Conservation (phyloP, 2,329 filamentous ascomycete species). For the Daldinia eschscholtzii region DNA sequence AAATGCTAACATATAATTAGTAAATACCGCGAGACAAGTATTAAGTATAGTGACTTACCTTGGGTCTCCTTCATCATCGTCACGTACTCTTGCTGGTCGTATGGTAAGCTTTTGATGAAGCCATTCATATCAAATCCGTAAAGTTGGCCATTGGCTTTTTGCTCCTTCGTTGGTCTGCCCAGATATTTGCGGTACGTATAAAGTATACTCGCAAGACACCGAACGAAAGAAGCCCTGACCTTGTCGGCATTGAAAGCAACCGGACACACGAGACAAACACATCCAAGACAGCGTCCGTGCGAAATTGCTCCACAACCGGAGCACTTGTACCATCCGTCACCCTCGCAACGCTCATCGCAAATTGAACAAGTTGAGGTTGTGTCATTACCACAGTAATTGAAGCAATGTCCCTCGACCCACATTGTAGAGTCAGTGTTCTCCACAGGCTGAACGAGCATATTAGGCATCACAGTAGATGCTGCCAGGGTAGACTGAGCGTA, state of each 20-base stretch:
- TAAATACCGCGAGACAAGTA: constrained; percentile 8
- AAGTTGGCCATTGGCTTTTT: constrained; percentile 70
- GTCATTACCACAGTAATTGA: constrained; percentile 74
- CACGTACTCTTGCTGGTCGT: constrained; percentile 75
- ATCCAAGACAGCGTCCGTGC: constrained; percentile 72
- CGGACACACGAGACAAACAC: constrained; percentile 73
- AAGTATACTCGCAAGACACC: constrained; percentile 73
- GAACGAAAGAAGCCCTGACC: constrained; percentile 73
- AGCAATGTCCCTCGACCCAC: constrained; percentile 88
- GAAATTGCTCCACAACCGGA: constrained; percentile 70
- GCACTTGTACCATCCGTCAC: constrained; percentile 82
- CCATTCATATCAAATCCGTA: constrained; percentile 75
- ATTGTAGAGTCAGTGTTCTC: constrained; percentile 82
- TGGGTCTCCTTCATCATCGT: constrained; percentile 75
- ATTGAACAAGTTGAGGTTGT: constrained; percentile 74
- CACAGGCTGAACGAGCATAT: constrained; percentile 83
- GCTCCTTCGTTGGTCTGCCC: constrained; percentile 69
- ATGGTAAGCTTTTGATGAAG: constrained; percentile 73
- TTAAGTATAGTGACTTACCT: constrained; percentile 59
- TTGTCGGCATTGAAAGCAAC: constrained; percentile 72
- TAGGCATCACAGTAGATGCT: constrained; percentile 88
- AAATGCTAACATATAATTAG: constrained; percentile 65
- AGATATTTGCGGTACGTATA: constrained; percentile 76
- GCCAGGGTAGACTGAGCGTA: constrained; percentile 89
- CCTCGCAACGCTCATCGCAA: constrained; percentile 79